Percentiles rank a stretch among this genome's conserved stretches.
These are phyloP conservation scores for Lodderomyces pseudojiufengensis DNA, from an alignment of 1,139 yeast genomes.

Conservation along the genomic window DNA sequence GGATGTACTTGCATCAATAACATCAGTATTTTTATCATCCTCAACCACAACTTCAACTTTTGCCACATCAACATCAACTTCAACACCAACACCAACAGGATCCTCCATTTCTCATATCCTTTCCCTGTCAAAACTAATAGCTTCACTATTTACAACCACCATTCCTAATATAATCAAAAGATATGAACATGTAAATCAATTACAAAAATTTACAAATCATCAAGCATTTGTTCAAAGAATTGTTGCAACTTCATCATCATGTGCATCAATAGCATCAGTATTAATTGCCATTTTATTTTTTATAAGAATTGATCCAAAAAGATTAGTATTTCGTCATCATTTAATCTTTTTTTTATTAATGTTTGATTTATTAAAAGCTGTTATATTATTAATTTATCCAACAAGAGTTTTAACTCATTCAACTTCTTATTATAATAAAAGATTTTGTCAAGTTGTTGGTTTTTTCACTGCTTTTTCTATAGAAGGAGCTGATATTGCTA, in stretches of 20 bases:
- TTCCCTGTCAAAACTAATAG: background rate
- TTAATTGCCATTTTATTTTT: conserved; percentile 51
- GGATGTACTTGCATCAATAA: background rate
- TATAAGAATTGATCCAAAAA: conserved; percentile 57
- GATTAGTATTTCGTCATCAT: conserved; percentile 66
- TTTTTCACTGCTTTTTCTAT: conserved; percentile 80
- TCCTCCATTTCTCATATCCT: no score
- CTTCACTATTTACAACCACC: background rate
- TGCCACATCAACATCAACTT: background rate
- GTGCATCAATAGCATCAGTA: conserved; percentile 55
- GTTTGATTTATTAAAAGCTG: conserved; percentile 74
- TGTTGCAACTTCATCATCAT: conserved; percentile 55
- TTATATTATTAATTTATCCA: conserved; percentile 69
- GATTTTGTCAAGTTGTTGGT: conserved; percentile 72
- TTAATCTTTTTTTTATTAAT: conserved; percentile 62
- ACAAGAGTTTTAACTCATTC: conserved; percentile 50
- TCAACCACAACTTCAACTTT: conserved; percentile 1
- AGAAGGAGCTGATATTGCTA: conserved; percentile 87
- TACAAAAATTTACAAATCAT: conserved; percentile 22
- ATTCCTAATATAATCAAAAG: conserved; percentile 5
- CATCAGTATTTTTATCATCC: background rate
- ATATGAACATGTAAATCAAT: conserved; percentile 17
- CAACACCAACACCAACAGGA: conserved; percentile 1
- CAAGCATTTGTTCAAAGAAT: conserved; percentile 38
- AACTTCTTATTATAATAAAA: conserved; percentile 48